phyloP scores from a whole-genome alignment of 495 filamentous ascomycete genomes.

The Chaetomidium leptoderma region DNA sequence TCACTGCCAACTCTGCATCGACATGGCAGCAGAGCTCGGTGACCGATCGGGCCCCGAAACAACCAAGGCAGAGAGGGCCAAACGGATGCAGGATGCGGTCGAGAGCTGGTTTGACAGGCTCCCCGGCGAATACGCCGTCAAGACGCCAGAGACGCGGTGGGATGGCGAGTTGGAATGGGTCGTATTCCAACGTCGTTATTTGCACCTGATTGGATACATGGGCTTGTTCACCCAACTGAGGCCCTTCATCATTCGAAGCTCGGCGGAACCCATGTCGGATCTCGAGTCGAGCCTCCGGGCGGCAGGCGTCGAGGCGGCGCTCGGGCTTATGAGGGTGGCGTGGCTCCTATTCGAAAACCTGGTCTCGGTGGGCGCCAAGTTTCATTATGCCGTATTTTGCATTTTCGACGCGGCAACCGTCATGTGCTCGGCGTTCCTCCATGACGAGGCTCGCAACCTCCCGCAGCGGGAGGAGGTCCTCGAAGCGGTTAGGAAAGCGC shows the following conservation, averaged over 20 bases:
- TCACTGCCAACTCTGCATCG: slow-evolving; percentile 35
- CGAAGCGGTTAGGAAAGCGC: slow-evolving; percentile 35
- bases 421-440: slow-evolving; percentile 49
- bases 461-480: slow-evolving; percentile 42
- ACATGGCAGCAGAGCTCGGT: slow-evolving; percentile 22
- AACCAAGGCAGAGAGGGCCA: slow-evolving; percentile 9
- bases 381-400: slow-evolving; percentile 50
- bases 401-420: slow-evolving; percentile 50
- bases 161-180: slow-evolving; percentile 42
- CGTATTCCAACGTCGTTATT: slow-evolving; percentile 46
- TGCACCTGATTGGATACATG: slow-evolving; percentile 48
- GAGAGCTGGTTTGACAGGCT: slow-evolving; percentile 42
- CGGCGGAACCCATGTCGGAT: slow-evolving; percentile 27
- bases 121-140: slow-evolving; percentile 40
- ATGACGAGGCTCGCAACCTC: slow-evolving; percentile 41
- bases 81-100: slow-evolving; percentile 30
- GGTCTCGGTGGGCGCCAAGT: slow-evolving; percentile 44
- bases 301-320: slow-evolving; percentile 38
- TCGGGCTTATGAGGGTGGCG: slow-evolving; percentile 42
- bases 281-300: slow-evolving; percentile 28
- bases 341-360: slow-evolving; percentile 41
- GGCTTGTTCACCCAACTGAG: slow-evolving; percentile 44
- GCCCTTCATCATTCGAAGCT: slow-evolving; percentile 38
- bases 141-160: slow-evolving; percentile 42
- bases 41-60: slow-evolving; percentile 4